These are phyloP conservation scores for Botrytis cinerea DNA, from an alignment of 2,329 filamentous ascomycete species.

Conservation along the genomic window DNA sequence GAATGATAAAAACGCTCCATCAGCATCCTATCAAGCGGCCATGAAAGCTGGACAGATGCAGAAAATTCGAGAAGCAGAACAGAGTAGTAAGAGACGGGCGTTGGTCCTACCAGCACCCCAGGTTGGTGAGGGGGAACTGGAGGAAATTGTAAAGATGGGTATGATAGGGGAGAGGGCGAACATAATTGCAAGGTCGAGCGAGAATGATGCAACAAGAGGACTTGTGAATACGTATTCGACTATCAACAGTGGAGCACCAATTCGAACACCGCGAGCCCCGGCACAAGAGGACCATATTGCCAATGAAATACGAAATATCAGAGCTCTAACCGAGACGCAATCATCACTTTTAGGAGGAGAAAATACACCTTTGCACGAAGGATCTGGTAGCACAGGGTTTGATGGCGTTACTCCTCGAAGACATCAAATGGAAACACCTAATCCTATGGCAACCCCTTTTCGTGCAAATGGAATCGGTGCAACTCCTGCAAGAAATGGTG, in stretches of 20 bases:
- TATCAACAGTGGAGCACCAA: constrained; percentile 79
- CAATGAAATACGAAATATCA: constrained; percentile 94
- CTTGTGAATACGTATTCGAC: constrained; percentile 84
- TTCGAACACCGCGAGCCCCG: constrained; percentile 87
- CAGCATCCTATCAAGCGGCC: constrained; percentile 80
- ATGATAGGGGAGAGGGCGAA: constrained; percentile 88
- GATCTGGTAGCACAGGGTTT: constrained; percentile 80
- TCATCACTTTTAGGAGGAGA: constrained; percentile 92
- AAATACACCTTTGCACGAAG: constrained; percentile 85
- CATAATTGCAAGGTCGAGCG: constrained; percentile 70
- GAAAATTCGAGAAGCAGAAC: constrained; percentile 91
- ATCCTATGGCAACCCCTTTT: constrained; percentile 90
- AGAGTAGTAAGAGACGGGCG: constrained; percentile 86
- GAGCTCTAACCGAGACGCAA: constrained; percentile 87
- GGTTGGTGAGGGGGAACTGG: constrained; percentile 87
- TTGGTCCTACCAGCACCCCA: constrained; percentile 87
- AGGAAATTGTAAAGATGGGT: constrained; percentile 99
- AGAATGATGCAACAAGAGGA: constrained; percentile 82
- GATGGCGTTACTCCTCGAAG: constrained; percentile 79
- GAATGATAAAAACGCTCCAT: constrained; percentile 79
- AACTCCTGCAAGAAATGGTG: constrained; percentile 60
- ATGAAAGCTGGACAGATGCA: constrained; percentile 93
- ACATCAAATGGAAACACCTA: constrained; percentile 85
- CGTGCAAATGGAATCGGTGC: constrained; percentile 65
- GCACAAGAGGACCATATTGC: constrained; percentile 94